phyloP scores from a whole-genome alignment of 495 filamentous ascomycete genomes.

The Penicillium egyptiacum region DNA sequence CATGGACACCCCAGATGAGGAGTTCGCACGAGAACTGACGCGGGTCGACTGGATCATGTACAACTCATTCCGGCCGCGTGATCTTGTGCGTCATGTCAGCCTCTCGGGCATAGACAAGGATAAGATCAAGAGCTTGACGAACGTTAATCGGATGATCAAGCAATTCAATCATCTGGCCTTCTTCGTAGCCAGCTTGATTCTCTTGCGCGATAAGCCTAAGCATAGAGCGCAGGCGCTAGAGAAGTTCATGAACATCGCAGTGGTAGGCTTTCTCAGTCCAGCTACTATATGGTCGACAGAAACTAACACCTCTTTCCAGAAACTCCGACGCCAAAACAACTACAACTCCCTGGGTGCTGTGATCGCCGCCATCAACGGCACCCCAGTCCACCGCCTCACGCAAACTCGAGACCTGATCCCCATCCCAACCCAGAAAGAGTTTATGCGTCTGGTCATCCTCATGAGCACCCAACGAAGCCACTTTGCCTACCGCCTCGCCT shows the following conservation, averaged over 20 bases:
- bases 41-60: constrained; percentile 98
- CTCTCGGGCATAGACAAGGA: constrained; percentile 68
- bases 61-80: constrained; percentile 90
- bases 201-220: constrained; percentile 93
- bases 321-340: constrained; percentile 89
- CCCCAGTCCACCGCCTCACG: constrained; percentile 78
- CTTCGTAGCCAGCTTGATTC: constrained; percentile 87
- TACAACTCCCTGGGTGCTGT: constrained; percentile 94
- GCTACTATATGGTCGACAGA: not conserved
- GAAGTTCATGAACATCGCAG: constrained; percentile 87
- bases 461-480: constrained; percentile 91
- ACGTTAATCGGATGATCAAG: constrained; percentile 89
- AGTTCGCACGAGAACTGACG: constrained; percentile 87
- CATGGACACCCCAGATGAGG: constrained; percentile 75
- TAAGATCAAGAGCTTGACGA: constrained; percentile 73
- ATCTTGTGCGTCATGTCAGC: constrained; percentile 87
- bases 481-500: constrained; percentile 91
- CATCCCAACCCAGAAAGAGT: constrained; percentile 67
- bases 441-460: constrained; percentile 83
- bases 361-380: constrained; percentile 87
- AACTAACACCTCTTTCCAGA: constrained; percentile 37
- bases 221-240: constrained; percentile 87
- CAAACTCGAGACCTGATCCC: constrained; percentile 81
- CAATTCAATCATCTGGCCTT: constrained; percentile 95
- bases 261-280: constrained; percentile 36